phyloP scores from a whole-genome alignment of 2,329 filamentous ascomycete species.

The Diplodia sapinea region DNA sequence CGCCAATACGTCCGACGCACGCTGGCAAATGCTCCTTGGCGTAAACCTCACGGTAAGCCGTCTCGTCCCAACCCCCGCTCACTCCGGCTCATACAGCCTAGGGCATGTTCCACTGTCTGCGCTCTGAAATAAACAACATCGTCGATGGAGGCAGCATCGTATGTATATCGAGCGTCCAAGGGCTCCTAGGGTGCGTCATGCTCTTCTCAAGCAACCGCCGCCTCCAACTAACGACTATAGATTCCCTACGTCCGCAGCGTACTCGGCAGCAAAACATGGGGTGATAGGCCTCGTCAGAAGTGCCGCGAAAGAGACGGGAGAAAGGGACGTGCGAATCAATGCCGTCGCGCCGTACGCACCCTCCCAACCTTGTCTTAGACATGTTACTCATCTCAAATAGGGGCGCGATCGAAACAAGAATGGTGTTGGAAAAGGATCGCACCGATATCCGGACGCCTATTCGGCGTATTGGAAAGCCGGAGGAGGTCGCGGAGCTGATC shows the following conservation, averaged over 20 bases:
- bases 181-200: slow-evolving; percentile 44
- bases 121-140: slow-evolving; percentile 46
- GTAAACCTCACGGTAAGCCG: slow-evolving; percentile 42
- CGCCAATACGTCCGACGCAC: slow-evolving; percentile 41
- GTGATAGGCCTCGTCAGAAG: slow-evolving; percentile 42
- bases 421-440: slow-evolving; percentile 32
- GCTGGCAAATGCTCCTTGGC: slow-evolving; percentile 44
- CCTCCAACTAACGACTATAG: too few species aligned
- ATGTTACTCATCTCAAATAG: slow-evolving; percentile 16
- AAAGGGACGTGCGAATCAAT: slow-evolving; percentile 47
- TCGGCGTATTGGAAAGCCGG: slow-evolving; percentile 33
- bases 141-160: slow-evolving; percentile 41
- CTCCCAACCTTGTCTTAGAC: background rate
- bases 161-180: slow-evolving; percentile 56
- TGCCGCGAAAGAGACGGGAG: slow-evolving; percentile 46
- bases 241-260: slow-evolving; percentile 39
- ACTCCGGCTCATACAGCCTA: background rate
- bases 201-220: too few species aligned
- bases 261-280: slow-evolving; percentile 33
- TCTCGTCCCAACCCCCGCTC: background rate
- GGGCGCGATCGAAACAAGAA: slow-evolving; percentile 38
- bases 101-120: slow-evolving; percentile 33
- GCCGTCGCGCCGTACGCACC: slow-evolving; percentile 49
- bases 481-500: slow-evolving; percentile 47
- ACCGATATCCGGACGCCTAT: slow-evolving; percentile 24